Conservation (phyloP, 306 rosid species). For the Pyrus bretschneideri region DNA sequence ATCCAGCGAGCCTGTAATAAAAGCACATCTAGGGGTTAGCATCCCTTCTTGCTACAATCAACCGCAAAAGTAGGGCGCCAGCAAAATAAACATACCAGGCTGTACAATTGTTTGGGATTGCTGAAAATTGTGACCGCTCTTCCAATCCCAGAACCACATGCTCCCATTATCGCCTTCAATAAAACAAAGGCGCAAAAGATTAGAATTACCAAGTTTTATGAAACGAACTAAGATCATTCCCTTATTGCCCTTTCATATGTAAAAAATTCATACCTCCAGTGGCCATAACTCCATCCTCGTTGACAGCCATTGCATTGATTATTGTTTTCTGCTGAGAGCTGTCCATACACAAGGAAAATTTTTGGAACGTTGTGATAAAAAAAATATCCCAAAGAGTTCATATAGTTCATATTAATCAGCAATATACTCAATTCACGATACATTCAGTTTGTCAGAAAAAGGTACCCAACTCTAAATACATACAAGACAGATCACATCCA, state of each 20-base stretch:
- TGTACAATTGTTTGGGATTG: slow-evolving; percentile 94
- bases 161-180: slow-evolving; percentile 93
- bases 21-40: background rate
- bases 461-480: background rate
- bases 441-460: background rate
- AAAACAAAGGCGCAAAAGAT: background rate
- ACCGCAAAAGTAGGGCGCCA: background rate
- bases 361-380: slow-evolving; percentile 6
- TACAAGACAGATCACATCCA: background rate
- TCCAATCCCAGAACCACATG: slow-evolving; percentile 99
- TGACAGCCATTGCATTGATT: slow-evolving; percentile 93
- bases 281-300: slow-evolving; percentile 90
- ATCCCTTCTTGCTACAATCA: background rate
- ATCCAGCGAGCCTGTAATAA: slow-evolving; percentile 74
- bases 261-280: slow-evolving; percentile 73
- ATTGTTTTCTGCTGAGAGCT: slow-evolving; percentile 98
- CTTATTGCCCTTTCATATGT: background rate
- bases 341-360: slow-evolving; percentile 14
- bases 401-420: background rate
- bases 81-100: slow-evolving; percentile 53
- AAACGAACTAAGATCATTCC: background rate
- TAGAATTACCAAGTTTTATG: background rate
- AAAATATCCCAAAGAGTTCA: background rate
- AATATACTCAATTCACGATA: background rate
- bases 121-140: slow-evolving; percentile 94